Evolutionary conservation across 495 filamentous ascomycete genomes (phyloP).

Genomic region (Aspergillus haitiensis): DNA sequence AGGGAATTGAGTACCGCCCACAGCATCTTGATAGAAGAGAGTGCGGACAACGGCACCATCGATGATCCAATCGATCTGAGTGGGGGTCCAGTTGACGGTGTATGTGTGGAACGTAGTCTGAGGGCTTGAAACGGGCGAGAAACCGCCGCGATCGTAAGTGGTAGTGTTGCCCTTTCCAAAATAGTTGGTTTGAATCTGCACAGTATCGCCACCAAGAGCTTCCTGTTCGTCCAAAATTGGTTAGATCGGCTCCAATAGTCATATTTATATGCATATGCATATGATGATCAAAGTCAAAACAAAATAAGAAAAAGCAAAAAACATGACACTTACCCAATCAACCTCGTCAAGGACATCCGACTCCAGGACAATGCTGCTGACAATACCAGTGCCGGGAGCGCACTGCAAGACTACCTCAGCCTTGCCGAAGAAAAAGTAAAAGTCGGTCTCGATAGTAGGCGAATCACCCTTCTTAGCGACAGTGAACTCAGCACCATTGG

Average conservation of each 20-base stretch:
- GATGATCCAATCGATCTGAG: constrained; percentile 74
- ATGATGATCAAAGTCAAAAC: neutral
- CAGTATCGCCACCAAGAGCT: constrained; percentile 59
- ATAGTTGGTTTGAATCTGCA: constrained; percentile 84
- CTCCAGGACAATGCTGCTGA: constrained; percentile 78
- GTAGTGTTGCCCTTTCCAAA: constrained; percentile 87
- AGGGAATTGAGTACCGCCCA: constrained; percentile 74
- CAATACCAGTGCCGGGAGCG: constrained; percentile 69
- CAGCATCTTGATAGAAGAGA: constrained; percentile 55
- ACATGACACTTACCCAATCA: constrained; percentile 68
- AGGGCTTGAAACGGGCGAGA: constrained; percentile 57
- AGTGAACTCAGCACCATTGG: constrained; percentile 67
- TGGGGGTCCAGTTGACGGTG: constrained; percentile 77
- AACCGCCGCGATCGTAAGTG: constrained; percentile 72
- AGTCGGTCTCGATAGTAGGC: constrained; percentile 70
- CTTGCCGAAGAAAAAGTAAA: constrained; percentile 77
- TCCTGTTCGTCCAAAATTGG: constrained; percentile 32
- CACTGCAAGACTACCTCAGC: constrained; percentile 72
- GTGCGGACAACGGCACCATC: constrained; percentile 73
- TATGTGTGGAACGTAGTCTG: constrained; percentile 78
- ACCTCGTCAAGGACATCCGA: constrained; percentile 95
- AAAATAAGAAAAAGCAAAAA: constrained; percentile 4
- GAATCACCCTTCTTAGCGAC: constrained; percentile 69
- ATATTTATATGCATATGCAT: constrained; percentile 9
- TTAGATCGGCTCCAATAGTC: constrained; percentile 9